Evolutionary conservation across 2,329 filamentous ascomycete genomes (phyloP), one percentile per base, ranked within the genome.

Genomic region (Epichloe brachyelytri): DNA sequence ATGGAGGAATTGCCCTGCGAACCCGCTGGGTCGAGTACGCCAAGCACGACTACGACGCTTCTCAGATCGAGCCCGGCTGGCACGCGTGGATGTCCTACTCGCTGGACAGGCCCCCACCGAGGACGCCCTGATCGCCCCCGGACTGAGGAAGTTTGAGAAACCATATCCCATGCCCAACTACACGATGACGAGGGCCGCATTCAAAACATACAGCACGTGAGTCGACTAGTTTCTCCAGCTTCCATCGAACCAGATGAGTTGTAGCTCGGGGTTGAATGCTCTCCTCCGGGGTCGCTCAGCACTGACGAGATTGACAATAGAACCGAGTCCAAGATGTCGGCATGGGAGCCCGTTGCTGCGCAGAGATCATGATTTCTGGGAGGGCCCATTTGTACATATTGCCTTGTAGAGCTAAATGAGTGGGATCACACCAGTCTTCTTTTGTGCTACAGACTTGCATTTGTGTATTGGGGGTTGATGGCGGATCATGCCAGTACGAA

Each of bases 21-120:
- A 96, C 89, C 60, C 82, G 90, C 76, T 98, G 94, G 93, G 87
- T 98, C 57, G 90, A 97, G 71, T 98, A 94, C 77, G 91, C 88
- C 73, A 78, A 86, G 69, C 77, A 87, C 62, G 88, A 97, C 69
- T 86, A 77, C 65, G 86, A 93, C 62, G 75, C 86, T 55, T 80
- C 80, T 53, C 88, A 96, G 50, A 86, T 96, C 62, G 91, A 97
- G 71, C 90, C 91, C 48, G 87, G 91, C 69, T 98, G 93, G 93
- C 93, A 97, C 72, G 88, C 87, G 33, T 98, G 93, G 93, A 89
- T 98, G 60, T 88, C 88, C 58, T 97, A 98, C 72, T 74, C 83
- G 71, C 83, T 95, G 62, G 89, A 97, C 70, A 86, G 86, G 70
- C 82, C 91, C 93, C 93, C 2, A 79, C 76, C 38, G 70, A 85